Evolutionary conservation across 495 filamentous ascomycete species (phyloP).

Genomic region (Chaetomium cochliodes): DNA sequence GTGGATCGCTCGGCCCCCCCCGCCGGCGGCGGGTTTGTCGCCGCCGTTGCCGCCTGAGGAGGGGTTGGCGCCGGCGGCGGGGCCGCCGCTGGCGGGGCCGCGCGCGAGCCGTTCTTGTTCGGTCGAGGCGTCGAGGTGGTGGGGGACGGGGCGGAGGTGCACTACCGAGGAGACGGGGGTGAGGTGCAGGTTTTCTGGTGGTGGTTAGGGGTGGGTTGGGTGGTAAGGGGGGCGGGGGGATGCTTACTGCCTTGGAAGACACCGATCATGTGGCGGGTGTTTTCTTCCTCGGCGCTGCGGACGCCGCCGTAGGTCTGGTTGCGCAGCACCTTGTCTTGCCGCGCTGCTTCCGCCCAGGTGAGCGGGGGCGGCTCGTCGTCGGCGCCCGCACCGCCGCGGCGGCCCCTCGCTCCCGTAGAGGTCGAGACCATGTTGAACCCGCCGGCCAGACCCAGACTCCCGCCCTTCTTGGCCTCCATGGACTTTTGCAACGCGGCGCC

Average conservation of each 20-base stretch:
- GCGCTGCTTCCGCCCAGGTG: conserved; percentile 47
- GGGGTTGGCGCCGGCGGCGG: conserved; percentile 17
- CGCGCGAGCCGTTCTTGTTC: conserved; percentile 46
- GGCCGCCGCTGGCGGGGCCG: background rate
- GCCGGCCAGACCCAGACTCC: conserved; percentile 47
- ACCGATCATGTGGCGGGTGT: conserved; percentile 49
- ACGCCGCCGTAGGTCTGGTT: conserved; percentile 48
- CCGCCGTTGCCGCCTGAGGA: background rate
- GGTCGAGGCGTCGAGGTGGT: conserved; percentile 49
- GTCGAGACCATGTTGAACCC: conserved; percentile 47
- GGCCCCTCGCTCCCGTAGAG: conserved; percentile 21
- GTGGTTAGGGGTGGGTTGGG: background rate
- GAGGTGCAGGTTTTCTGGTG: conserved; percentile 47
- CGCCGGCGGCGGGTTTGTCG: conserved; percentile 9
- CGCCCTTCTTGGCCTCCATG: conserved; percentile 47
- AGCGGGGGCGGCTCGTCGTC: conserved; percentile 33
- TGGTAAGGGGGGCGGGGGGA: background rate
- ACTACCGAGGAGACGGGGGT: conserved; percentile 48
- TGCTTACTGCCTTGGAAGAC: conserved; percentile 50
- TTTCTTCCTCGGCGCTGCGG: conserved; percentile 35
- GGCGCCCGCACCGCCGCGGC: conserved; percentile 19
- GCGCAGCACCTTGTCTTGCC: conserved; percentile 45
- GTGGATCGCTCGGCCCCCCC: conserved; percentile 46
- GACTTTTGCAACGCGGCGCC: conserved; percentile 44
- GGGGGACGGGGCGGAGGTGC: conserved; percentile 46